Evolutionary conservation across 2,329 filamentous ascomycete genomes (phyloP).

Genomic region (Knufia petricola): DNA sequence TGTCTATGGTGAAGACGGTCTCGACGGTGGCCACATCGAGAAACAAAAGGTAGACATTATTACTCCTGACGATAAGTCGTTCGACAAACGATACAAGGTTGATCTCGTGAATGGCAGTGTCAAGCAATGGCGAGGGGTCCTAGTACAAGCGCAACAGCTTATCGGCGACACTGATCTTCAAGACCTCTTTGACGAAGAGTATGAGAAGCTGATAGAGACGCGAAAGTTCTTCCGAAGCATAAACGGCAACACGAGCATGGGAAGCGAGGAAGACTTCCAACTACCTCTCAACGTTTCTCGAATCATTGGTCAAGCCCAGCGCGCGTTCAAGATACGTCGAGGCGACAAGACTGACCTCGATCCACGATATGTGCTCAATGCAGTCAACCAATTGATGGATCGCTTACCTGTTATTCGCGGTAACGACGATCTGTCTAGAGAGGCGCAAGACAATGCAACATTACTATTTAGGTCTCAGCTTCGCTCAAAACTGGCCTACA

Average conservation of each 20-base stretch:
- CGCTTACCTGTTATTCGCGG: conserved; percentile 80
- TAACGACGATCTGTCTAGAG: conserved; percentile 66
- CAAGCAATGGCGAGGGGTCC: conserved; percentile 56
- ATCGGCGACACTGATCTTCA: conserved; percentile 81
- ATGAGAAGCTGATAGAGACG: conserved; percentile 65
- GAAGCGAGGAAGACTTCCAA: conserved; percentile 53
- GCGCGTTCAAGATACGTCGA: conserved; percentile 82
- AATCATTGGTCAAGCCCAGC: conserved; percentile 82
- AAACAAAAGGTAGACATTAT: conserved; percentile 84
- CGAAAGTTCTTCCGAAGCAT: conserved; percentile 64
- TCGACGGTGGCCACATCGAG: conserved; percentile 89
- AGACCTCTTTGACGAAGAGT: conserved; percentile 78
- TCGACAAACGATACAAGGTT: conserved; percentile 72
- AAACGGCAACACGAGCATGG: conserved; percentile 42
- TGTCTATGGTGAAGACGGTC: conserved; percentile 91
- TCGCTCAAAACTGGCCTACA: conserved; percentile 83
- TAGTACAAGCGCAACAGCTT: conserved; percentile 82
- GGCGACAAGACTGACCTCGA: conserved; percentile 79
- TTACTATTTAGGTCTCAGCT: conserved; percentile 86
- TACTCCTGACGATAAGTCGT: conserved; percentile 64
- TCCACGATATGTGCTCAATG: conserved; percentile 75
- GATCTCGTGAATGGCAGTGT: conserved; percentile 68
- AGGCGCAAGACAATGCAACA: conserved; percentile 82
- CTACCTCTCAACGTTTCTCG: conserved; percentile 84
- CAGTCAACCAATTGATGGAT: conserved; percentile 63